Percentiles rank a stretch among this genome's conserved stretches.
Evolutionary conservation across 2,329 filamentous ascomycete species (phyloP).

Genomic region (Cercospora beticola): DNA sequence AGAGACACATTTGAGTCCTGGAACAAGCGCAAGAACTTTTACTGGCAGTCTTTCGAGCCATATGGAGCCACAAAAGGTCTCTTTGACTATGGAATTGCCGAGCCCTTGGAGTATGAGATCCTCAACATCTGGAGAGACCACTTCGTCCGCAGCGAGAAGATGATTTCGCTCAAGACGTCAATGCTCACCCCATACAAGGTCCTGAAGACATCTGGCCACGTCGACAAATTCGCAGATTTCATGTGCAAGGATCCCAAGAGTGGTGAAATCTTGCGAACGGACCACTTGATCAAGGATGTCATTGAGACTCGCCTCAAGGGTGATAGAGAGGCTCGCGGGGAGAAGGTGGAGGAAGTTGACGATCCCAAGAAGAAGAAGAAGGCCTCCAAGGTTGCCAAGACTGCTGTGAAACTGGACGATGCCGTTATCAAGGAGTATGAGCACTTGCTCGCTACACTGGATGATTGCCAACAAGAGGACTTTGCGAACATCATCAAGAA

Average conservation of each 20-base stretch:
- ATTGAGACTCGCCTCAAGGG: constrained; percentile 84
- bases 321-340: constrained; percentile 86
- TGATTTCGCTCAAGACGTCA: constrained; percentile 92
- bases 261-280: constrained; percentile 92
- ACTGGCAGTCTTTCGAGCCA: constrained; percentile 93
- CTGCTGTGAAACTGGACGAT: constrained; percentile 76
- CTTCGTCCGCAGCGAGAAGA: constrained; percentile 89
- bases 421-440: constrained; percentile 85
- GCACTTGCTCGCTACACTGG: constrained; percentile 85
- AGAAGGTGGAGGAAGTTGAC: constrained; percentile 74
- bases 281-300: constrained; percentile 94
- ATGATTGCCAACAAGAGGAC: constrained; percentile 87
- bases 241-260: constrained; percentile 92
- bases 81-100: constrained; percentile 91
- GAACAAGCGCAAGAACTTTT: constrained; percentile 86
- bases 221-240: constrained; percentile 97
- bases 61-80: constrained; percentile 61
- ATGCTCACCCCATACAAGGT: constrained; percentile 92
- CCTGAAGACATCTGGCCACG: constrained; percentile 89
- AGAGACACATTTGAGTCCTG: constrained; percentile 77
- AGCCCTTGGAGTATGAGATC: constrained; percentile 81
- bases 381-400: constrained; percentile 68
- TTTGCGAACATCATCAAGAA: constrained; percentile 87
- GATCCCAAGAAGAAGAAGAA: constrained; percentile 83
- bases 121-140: constrained; percentile 89